Base-by-base conservation (phyloP, 2,329 filamentous ascomycete species). In the Colletotrichum nymphaeae region DNA sequence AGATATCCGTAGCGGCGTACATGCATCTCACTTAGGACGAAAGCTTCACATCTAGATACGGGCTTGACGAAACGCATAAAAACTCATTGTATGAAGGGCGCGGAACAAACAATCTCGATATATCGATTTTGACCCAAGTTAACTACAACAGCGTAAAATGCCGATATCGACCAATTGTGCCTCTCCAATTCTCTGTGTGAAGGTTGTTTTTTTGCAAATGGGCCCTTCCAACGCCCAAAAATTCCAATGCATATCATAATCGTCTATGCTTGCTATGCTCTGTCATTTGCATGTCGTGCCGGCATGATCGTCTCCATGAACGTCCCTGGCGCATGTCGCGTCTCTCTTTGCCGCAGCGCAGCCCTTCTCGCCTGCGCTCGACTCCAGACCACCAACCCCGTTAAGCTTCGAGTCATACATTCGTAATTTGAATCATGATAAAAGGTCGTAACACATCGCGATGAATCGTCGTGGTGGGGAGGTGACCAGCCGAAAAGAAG, bases 371-470 rank as follows among this genome's bases (percentile, higher is more conserved):
- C 55, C 60, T 37, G 32, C 71, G 67, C 71, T 67, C 71, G 57
- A 66, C 67, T 66, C 63, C 69, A 74, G 72, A 72, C 72, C 63
- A 32, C 63, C 69, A 62, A 67, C 46, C 69, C 56, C 30, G 26
- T 16, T 16, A 63, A 71, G 67, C 56, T 74, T 72, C 63, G 53
- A 74, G 72, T 76, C 74, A 73, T 76, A 76, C 74, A 75, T 73
- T 76, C 74, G 69, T 76, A 76, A 75, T 62, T 60, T 72, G 70
- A 75, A 73, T 75, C 73, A 59, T 75, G 63, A 76, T 75, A 73
- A 73, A 74, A 52, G 74, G 73, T 69, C 73, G 73, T 76, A 75
- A 74, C 65, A 76, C 63, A 76, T 76, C 69, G 73, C 68, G 67
- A 74, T 64, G 42, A 57, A 69, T 76, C 69, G 71, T 73, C 55